phyloP scores from a whole-genome alignment of 1,284 basidiomycete species.

The Volvariella volvacea region DNA sequence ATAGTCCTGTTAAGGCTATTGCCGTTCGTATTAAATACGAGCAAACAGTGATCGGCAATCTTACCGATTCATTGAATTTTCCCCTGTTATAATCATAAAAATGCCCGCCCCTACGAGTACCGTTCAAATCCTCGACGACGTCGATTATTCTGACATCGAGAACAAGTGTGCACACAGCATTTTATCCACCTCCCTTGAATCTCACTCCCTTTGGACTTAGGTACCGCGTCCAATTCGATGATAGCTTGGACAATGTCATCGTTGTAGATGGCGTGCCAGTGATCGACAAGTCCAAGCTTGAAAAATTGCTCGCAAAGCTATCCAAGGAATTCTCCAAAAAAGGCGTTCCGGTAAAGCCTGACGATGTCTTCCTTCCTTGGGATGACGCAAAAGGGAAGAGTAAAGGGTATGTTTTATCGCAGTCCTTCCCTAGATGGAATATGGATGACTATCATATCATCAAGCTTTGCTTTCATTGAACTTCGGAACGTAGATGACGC shows the following conservation, averaged over 20 bases:
- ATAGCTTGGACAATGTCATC: conserved; percentile 81
- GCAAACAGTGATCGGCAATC: conserved; percentile 7
- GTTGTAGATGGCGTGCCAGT: conserved; percentile 85
- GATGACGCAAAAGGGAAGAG: conserved; percentile 72
- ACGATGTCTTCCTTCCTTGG: conserved; percentile 82
- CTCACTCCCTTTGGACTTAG: conserved; percentile 32
- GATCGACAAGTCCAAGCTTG: conserved; percentile 78
- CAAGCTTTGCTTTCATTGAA: conserved; percentile 61
- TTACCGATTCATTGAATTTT: conserved; percentile 2
- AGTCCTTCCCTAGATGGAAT: conserved; percentile 1
- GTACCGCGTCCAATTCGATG: conserved; percentile 75
- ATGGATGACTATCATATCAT: conserved; percentile 5
- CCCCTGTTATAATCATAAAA: conserved; percentile 15
- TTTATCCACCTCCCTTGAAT: no score
- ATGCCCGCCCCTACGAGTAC: conserved; percentile 33
- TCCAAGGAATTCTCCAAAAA: conserved; percentile 78
- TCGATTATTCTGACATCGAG: conserved; percentile 95
- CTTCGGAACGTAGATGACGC: conserved; percentile 82
- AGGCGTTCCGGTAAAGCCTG: conserved; percentile 70
- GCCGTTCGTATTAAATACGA: no score
- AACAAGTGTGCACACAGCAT: conserved; percentile 83
- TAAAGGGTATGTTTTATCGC: conserved; percentile 63
- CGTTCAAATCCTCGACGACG: conserved; percentile 52
- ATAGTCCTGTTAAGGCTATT: no score
- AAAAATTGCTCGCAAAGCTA: conserved; percentile 74